Evolutionary conservation across 2,329 filamentous ascomycete species (phyloP).

Genomic region (Stylonectria norvegica): DNA sequence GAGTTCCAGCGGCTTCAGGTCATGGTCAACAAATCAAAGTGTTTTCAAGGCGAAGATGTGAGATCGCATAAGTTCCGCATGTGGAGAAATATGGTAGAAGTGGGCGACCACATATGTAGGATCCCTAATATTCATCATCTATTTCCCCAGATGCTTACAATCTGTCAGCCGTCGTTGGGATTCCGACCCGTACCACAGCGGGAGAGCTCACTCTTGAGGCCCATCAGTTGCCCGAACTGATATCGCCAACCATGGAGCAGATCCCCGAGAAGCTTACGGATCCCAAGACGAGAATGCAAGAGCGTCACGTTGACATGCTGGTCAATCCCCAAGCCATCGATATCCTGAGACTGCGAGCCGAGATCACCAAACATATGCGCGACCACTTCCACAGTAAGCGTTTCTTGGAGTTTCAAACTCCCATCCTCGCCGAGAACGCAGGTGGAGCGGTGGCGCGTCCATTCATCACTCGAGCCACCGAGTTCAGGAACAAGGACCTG

Average conservation of each 20-base stretch:
- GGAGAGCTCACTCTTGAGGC: constrained; percentile 75
- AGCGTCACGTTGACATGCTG: constrained; percentile 83
- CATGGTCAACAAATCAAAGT: constrained; percentile 65
- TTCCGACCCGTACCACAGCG: constrained; percentile 63
- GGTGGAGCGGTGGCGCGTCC: constrained; percentile 86
- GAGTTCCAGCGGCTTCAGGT: constrained; percentile 71
- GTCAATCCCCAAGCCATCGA: constrained; percentile 67
- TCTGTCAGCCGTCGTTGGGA: constrained; percentile 63
- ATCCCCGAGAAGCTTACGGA: constrained; percentile 70
- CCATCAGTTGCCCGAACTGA: constrained; percentile 62
- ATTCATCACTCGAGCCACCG: constrained; percentile 76
- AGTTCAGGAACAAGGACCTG: constrained; percentile 68
- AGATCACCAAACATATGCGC: constrained; percentile 71
- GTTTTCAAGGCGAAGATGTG: constrained; percentile 32
- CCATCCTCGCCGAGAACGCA: constrained; percentile 76
- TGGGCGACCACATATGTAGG: constrained; percentile 83
- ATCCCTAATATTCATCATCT: constrained; percentile 26
- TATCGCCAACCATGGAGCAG: constrained; percentile 76
- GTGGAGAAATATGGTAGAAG: constrained; percentile 63
- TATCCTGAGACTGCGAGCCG: constrained; percentile 68
- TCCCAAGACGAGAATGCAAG: constrained; percentile 67
- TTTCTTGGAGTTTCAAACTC: constrained; percentile 88
- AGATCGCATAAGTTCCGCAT: constrained; percentile 49
- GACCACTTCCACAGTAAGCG: constrained; percentile 66
- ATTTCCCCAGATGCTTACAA: constrained; percentile 20